Base-by-base conservation (phyloP, 805 yeast genomes). In the Barnettozyma californica region DNA sequence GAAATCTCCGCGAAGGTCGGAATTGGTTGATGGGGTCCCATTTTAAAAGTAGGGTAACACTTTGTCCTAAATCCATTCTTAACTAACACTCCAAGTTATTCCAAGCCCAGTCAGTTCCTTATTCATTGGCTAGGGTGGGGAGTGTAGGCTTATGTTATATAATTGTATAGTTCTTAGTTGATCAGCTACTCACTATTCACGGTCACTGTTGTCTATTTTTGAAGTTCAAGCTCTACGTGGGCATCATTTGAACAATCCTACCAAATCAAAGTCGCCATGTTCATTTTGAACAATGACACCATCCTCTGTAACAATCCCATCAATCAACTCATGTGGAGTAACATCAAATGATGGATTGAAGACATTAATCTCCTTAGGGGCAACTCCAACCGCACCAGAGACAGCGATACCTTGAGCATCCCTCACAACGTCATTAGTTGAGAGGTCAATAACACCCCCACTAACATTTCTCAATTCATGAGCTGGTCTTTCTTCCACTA, bases 291-390 rank as follows among this genome's bases (percentile, higher is more conserved):
- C 67, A 19, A 77, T 73, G 2, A 74, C 81, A 3, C 78, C 77
- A 47, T 80, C 78, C 67, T 92, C 98, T 1, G 97, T 92, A 33
- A 92, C 88, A 51, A 94, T 89, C 50, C 89, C 87, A 62, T 90
- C 97, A 47, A 92, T 90, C 35, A 84, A 69, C 41, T 75, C 76
- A 58, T 83, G 82, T 0, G 96, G 96, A 3, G 98, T 89, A 14
- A 94, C 89, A 62, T 92, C 99, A 60, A 92, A 92, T 0, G 97
- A 85, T 1, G 99, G 99, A 60, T 94, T 94, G 97, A 97, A 92
- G 2, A 90, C 96, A 5, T 75, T 69, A 29, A 91, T 84, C 0
- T 84, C 86, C 2, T 86, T 85, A 3, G 98, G 94, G 1, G 97
- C 96, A 49, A 85, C 77, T 36, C 87, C 85, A 13, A 90, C 85